phyloP scores from a whole-genome alignment of 768 basidiomycete species.

The Boletellus ananas region DNA sequence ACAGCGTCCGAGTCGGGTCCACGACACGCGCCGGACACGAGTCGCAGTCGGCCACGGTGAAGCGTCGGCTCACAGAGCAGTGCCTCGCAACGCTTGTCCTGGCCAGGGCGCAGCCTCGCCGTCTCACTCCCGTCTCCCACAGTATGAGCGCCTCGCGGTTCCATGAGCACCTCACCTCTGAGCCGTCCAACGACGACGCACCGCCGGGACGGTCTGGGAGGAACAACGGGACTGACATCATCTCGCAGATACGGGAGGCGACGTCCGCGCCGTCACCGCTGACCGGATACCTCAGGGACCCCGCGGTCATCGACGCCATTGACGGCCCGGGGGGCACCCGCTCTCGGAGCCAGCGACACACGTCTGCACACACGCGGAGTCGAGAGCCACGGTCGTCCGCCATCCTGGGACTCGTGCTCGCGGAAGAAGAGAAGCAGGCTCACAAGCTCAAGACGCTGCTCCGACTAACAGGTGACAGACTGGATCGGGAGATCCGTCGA shows the following conservation, averaged over 20 bases:
- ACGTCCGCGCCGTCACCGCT: slow-evolving; percentile 44
- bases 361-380: slow-evolving; percentile 38
- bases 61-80: slow-evolving; percentile 6
- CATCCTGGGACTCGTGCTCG: slow-evolving; percentile 42
- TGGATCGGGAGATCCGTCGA: slow-evolving; percentile 54
- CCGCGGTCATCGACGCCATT: slow-evolving; percentile 35
- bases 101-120: slow-evolving; percentile 3
- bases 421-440: slow-evolving; percentile 56
- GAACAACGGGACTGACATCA: slow-evolving; percentile 30
- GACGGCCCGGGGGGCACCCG: slow-evolving; percentile 30
- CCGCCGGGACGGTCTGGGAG: slow-evolving; percentile 9
- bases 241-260: slow-evolving; percentile 41
- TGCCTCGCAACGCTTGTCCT: slow-evolving; percentile 6
- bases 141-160: slow-evolving; percentile 30
- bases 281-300: slow-evolving; percentile 42
- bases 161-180: slow-evolving; percentile 28
- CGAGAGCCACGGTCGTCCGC: slow-evolving; percentile 38
- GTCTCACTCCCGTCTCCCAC: slow-evolving; percentile 5
- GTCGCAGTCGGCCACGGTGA: not conserved
- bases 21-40: slow-evolving; percentile 20
- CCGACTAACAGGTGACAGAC: slow-evolving; percentile 46
- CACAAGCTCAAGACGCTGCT: slow-evolving; percentile 52
- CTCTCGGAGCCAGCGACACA: slow-evolving; percentile 27
- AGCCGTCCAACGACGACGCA: slow-evolving; percentile 11
- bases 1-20: not conserved